Evolutionary conservation across 495 filamentous ascomycete genomes (phyloP).

Genomic region (Monascus purpureus): DNA sequence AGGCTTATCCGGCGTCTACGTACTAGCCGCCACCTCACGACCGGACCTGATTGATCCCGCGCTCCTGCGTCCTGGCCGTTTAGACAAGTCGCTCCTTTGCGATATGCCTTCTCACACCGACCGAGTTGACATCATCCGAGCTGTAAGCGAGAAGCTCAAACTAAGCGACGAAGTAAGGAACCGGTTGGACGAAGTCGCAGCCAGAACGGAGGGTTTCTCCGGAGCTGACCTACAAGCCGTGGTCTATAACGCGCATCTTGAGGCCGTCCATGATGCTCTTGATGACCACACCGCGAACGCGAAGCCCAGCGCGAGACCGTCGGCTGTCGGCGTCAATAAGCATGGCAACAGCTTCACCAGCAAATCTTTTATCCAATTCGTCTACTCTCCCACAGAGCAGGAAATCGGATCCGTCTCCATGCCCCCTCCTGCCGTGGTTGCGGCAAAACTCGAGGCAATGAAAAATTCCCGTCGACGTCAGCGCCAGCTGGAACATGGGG

Average conservation of each 20-base stretch:
- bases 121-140: slow-evolving; percentile 71
- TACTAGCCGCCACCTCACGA: slow-evolving; percentile 79
- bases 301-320: slow-evolving; percentile 18
- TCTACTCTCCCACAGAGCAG: slow-evolving; percentile 51
- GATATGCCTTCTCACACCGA: slow-evolving; percentile 71
- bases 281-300: slow-evolving; percentile 34
- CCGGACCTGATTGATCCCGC: slow-evolving; percentile 94
- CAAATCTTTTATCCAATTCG: slow-evolving; percentile 64
- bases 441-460: slow-evolving; percentile 59
- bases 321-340: slow-evolving; percentile 18
- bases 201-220: slow-evolving; percentile 75
- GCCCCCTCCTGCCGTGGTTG: slow-evolving; percentile 54
- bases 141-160: slow-evolving; percentile 64
- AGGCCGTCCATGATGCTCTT: slow-evolving; percentile 88
- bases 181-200: slow-evolving; percentile 51
- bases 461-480: slow-evolving; percentile 51
- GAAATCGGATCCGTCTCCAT: slow-evolving; percentile 29
- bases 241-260: slow-evolving; percentile 89
- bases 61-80: slow-evolving; percentile 69
- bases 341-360: slow-evolving; percentile 18
- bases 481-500: slow-evolving; percentile 35
- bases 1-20: slow-evolving; percentile 85
- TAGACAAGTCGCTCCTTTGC: slow-evolving; percentile 85
- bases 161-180: slow-evolving; percentile 43
- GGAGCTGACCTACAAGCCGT: slow-evolving; percentile 92